Conservation (phyloP, 2,329 filamentous ascomycete species). For the Alternaria gansuensis region DNA sequence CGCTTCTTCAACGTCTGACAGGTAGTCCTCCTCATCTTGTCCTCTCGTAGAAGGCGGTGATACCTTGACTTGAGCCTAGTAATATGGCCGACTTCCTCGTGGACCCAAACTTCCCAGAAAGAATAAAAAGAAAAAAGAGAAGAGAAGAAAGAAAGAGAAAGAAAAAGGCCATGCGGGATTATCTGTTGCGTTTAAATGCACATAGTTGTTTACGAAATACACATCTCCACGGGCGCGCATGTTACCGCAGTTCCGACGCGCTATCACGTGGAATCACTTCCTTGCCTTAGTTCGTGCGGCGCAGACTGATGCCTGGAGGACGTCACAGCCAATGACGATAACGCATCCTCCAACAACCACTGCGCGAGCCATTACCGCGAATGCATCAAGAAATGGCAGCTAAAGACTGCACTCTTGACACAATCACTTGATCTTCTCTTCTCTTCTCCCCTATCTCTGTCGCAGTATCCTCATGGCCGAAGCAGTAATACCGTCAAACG, state of each 20-base stretch:
- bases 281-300: slow-evolving; percentile 10
- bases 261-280: slow-evolving; percentile 11
- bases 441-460: background rate
- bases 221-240: background rate
- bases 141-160: too few species aligned
- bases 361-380: slow-evolving; percentile 1
- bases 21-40: slow-evolving; percentile 2
- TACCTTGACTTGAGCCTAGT: background rate
- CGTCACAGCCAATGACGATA: slow-evolving; percentile 11
- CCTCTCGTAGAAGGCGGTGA: background rate
- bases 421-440: background rate
- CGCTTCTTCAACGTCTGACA: background rate
- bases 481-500: background rate
- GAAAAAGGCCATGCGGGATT: slow-evolving; percentile 14
- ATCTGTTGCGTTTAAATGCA: background rate
- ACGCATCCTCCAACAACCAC: background rate
- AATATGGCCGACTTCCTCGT: slow-evolving; percentile 39
- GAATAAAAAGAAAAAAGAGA: too few species aligned
- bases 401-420: background rate
- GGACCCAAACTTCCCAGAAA: slow-evolving; percentile 37
- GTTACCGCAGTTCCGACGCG: background rate
- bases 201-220: background rate
- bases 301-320: slow-evolving; percentile 18
- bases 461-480: slow-evolving; percentile 9
- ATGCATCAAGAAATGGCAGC: background rate